Conservation (phyloP, 2,329 filamentous ascomycete genomes). For the Exutisphaerella laricina region DNA sequence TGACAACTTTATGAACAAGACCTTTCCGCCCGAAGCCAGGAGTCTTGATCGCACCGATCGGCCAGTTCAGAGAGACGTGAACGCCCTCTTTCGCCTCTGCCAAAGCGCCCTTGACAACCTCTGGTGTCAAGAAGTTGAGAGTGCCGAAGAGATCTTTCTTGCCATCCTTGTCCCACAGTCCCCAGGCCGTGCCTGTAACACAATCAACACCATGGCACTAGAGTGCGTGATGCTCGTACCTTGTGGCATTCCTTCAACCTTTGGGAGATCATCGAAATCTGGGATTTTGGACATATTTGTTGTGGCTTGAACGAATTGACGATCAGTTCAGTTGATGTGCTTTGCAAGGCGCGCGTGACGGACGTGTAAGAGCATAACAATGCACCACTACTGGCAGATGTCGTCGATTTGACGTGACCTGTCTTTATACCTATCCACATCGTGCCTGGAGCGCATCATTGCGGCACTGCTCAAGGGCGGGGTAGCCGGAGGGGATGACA, state of each 20-base stretch:
- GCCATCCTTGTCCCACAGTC: conserved; percentile 40
- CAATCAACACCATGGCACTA: no score
- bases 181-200: conserved; percentile 37
- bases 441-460: not conserved
- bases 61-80: conserved; percentile 40
- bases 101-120: conserved; percentile 39
- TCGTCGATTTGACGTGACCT: not conserved
- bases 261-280: conserved; percentile 39
- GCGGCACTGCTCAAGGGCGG: not conserved
- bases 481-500: not conserved
- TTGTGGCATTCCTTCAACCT: conserved; percentile 38
- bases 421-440: not conserved
- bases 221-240: conserved; percentile 21
- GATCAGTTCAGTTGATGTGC: not conserved
- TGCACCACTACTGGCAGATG: not conserved
- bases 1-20: conserved; percentile 34
- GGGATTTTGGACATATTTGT: conserved; percentile 30
- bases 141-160: conserved; percentile 41
- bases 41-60: conserved; percentile 33
- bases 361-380: not conserved
- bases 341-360: not conserved
- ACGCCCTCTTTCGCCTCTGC: conserved; percentile 40
- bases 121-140: conserved; percentile 43
- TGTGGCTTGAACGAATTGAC: no score
- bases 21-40: conserved; percentile 34